Evolutionary conservation across 257 asterid species (phyloP).

Genomic region (Salvia rosmarinus): DNA sequence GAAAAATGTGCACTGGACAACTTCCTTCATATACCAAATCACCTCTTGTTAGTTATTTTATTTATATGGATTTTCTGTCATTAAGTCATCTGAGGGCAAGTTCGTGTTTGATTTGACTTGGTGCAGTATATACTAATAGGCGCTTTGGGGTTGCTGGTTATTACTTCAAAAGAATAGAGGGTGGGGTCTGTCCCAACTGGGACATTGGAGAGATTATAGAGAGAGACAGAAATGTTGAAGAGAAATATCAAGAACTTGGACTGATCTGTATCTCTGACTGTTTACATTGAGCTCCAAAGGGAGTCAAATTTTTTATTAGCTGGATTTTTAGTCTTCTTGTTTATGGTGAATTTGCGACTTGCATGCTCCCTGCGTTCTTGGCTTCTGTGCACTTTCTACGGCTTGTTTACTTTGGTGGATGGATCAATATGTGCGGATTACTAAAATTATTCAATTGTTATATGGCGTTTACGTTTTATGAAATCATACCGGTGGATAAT

Average conservation of each 20-base stretch:
- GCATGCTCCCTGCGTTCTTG: no score
- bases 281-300: slow-evolving; percentile 26
- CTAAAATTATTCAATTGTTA: no score
- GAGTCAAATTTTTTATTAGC: slow-evolving; percentile 3
- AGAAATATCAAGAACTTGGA: slow-evolving; percentile 8
- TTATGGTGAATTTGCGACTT: slow-evolving; percentile 17
- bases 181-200: not conserved
- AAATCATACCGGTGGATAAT: no score
- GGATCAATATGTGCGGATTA: no score
- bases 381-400: no score
- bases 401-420: no score
- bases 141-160: slow-evolving; percentile 86
- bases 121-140: slow-evolving; percentile 92
- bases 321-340: slow-evolving; percentile 17
- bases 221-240: slow-evolving; percentile 13
- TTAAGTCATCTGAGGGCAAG: not conserved
- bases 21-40: no score
- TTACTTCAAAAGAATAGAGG: slow-evolving; percentile 86
- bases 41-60: no score
- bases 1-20: no score
- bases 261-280: slow-evolving; percentile 27
- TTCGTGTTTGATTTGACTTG: slow-evolving; percentile 21
- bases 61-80: no score
- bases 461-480: no score
- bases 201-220: slow-evolving; percentile 14